Conservation (phyloP, 2,329 filamentous ascomycete species). For the Thelonectria blattea region DNA sequence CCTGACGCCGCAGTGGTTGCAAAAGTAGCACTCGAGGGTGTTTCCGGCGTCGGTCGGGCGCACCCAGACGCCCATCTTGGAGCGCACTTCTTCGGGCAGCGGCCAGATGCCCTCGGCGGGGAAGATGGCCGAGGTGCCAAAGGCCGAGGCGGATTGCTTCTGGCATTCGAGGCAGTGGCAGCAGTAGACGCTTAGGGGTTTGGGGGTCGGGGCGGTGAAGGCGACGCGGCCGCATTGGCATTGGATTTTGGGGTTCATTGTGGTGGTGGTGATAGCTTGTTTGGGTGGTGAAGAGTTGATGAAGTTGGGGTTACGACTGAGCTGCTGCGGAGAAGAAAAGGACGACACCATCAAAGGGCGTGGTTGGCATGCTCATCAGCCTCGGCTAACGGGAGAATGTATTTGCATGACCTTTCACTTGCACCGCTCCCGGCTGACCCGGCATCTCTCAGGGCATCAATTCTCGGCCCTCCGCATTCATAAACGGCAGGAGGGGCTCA, state of each 20-base stretch:
- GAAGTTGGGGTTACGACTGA: background rate
- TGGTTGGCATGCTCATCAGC: background rate
- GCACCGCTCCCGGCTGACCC: no score
- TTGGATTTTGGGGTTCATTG: conserved; percentile 34
- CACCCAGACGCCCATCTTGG: conserved; percentile 45
- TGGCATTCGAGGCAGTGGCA: conserved; percentile 56
- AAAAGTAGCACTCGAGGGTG: conserved; percentile 52
- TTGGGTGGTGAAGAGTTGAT: background rate
- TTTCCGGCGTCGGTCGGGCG: conserved; percentile 49
- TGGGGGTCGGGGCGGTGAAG: conserved; percentile 43
- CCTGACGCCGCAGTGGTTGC: conserved; percentile 51
- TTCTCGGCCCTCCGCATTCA: no score
- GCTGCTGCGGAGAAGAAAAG: background rate
- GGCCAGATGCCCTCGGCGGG: conserved; percentile 49
- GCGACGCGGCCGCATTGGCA: conserved; percentile 51
- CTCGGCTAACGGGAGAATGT: no score
- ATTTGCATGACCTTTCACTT: no score
- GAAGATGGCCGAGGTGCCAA: conserved; percentile 53
- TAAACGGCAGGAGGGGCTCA: background rate
- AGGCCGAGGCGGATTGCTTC: conserved; percentile 52
- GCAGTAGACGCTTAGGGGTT: conserved; percentile 47
- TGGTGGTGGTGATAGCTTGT: background rate
- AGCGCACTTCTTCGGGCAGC: conserved; percentile 41
- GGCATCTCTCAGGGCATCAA: no score
- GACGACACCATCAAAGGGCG: background rate